Percentiles rank a stretch among this genome's conserved stretches.
Conservation (phyloP, 768 basidiomycete species). For the Baorangia bicolor region DNA sequence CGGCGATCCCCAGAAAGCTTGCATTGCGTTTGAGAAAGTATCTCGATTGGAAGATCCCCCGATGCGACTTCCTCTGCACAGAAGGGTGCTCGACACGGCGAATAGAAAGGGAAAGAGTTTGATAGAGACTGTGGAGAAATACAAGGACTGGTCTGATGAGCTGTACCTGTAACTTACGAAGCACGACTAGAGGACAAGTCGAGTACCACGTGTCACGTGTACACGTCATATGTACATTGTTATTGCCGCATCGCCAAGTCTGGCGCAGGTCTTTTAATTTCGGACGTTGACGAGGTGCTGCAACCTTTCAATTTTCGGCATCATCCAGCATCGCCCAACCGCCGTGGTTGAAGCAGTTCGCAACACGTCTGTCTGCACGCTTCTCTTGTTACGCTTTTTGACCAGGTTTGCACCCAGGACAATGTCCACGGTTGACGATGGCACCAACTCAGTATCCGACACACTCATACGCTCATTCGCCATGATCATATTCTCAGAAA, state of each 20-base stretch:
- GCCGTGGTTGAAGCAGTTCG: neutral
- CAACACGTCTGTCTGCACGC: constrained; percentile 1
- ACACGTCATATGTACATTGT: neutral
- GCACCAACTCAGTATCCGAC: constrained; percentile 22
- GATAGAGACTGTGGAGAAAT: no score
- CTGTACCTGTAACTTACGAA: no score
- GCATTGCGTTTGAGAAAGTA: no score
- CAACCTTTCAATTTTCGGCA: neutral
- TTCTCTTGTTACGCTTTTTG: neutral
- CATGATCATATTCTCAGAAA: constrained; percentile 92
- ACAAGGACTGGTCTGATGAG: no score
- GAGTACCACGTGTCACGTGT: neutral
- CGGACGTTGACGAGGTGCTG: neutral
- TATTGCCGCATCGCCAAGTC: neutral
- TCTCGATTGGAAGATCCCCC: no score
- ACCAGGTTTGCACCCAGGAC: constrained; percentile 6
- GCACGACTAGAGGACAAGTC: no score
- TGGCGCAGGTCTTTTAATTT: neutral
- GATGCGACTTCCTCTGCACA: no score
- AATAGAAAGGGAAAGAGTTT: no score
- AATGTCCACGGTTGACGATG: constrained; percentile 21
- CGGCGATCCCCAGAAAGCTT: no score
- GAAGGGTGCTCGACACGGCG: no score
- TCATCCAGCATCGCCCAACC: neutral
- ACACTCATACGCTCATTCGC: constrained; percentile 76